These are phyloP conservation scores for Geotrichum aggregatum DNA, from an alignment of 1,139 yeast species.

Conservation along the genomic window DNA sequence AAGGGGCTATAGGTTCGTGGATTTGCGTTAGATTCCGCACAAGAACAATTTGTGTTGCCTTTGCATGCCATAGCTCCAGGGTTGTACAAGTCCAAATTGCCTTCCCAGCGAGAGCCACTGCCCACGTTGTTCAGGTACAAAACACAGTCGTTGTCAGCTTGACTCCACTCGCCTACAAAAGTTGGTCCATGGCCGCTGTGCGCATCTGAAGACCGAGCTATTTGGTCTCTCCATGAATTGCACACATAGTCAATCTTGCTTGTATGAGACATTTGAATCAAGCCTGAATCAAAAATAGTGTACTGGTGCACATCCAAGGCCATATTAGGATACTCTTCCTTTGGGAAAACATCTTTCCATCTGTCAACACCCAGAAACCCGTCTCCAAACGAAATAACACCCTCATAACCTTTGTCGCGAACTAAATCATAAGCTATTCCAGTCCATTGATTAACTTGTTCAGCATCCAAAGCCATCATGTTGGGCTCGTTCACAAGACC, in stretches of 20 bases:
- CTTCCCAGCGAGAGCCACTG: constrained; percentile 77
- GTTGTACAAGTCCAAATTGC: constrained; percentile 33
- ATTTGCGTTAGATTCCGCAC: constrained; percentile 31
- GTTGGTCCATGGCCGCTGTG: constrained; percentile 54
- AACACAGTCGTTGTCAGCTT: constrained; percentile 87
- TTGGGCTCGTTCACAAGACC: constrained; percentile 87
- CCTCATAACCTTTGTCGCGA: constrained; percentile 31
- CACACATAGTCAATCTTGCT: constrained; percentile 36
- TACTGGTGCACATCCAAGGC: constrained; percentile 54
- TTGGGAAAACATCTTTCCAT: constrained; percentile 35
- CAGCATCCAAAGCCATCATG: constrained; percentile 49
- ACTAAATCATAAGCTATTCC: constrained; percentile 34
- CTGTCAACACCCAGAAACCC: constrained; percentile 36
- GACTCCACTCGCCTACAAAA: constrained; percentile 83
- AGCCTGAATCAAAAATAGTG: constrained; percentile 57
- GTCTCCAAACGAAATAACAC: constrained; percentile 36
- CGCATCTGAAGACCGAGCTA: constrained; percentile 49
- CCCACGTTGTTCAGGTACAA: constrained; percentile 84
- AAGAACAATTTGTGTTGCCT: constrained; percentile 31
- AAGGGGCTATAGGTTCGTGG: constrained; percentile 31
- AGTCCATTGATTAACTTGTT: constrained; percentile 36
- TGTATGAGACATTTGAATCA: constrained; percentile 56
- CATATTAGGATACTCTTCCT: constrained; percentile 64
- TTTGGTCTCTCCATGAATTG: constrained; percentile 49
- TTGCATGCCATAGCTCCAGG: constrained; percentile 1